phyloP scores from a whole-genome alignment of 179 eudicot genomes.

The Gypsophila paniculata region DNA sequence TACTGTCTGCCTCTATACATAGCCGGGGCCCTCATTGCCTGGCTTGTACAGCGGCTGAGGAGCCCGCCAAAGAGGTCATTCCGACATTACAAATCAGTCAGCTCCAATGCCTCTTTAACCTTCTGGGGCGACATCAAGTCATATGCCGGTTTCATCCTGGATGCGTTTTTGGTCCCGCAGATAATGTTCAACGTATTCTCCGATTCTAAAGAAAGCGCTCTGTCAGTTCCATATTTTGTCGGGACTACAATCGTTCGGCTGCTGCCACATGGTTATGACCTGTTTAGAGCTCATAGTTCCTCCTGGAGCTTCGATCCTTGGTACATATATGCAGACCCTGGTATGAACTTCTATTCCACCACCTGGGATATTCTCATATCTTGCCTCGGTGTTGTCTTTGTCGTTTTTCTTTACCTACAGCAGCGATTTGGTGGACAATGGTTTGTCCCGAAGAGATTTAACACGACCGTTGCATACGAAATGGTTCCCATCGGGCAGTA shows the following conservation, averaged over 20 bases:
- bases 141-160: slow-evolving; percentile 65
- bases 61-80: slow-evolving; percentile 23
- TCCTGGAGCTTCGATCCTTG: slow-evolving; percentile 42
- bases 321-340: slow-evolving; percentile 74
- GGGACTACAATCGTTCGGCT: slow-evolving; percentile 80
- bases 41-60: slow-evolving; percentile 45
- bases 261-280: slow-evolving; percentile 81
- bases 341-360: slow-evolving; percentile 71
- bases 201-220: slow-evolving; percentile 53
- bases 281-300: slow-evolving; percentile 59
- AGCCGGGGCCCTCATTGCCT: slow-evolving; percentile 55
- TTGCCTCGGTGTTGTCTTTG: slow-evolving; percentile 47
- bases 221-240: slow-evolving; percentile 58
- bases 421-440: slow-evolving; percentile 80
- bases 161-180: slow-evolving; percentile 79
- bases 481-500: slow-evolving; percentile 49
- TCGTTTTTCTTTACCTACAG: slow-evolving; percentile 56
- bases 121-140: slow-evolving; percentile 69
- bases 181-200: slow-evolving; percentile 68
- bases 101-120: slow-evolving; percentile 24
- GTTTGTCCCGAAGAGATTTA: slow-evolving; percentile 60
- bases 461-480: slow-evolving; percentile 49
- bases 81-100: background rate
- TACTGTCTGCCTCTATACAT: slow-evolving; percentile 52
- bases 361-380: slow-evolving; percentile 75